Percentiles rank a stretch among this genome's conserved stretches.
Conservation (phyloP, 352 stramenopile species). For the Phytophthora citrophthora region DNA sequence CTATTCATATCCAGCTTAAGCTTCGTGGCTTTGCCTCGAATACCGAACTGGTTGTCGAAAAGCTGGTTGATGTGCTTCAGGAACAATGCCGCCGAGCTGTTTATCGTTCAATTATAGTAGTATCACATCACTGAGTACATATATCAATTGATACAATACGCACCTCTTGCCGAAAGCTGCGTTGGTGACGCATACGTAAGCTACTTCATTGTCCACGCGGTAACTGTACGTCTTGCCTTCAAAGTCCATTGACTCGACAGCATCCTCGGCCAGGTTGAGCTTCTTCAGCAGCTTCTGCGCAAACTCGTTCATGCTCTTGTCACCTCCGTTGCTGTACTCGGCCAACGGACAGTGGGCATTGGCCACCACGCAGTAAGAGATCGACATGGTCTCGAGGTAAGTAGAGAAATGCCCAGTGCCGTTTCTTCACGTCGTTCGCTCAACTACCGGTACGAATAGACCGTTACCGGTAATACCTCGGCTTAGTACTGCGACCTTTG, state of each 20-base stretch:
- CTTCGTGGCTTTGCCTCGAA: slow-evolving; percentile 88
- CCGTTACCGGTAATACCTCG: neutral
- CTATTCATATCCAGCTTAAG: slow-evolving; percentile 89
- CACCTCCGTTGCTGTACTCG: slow-evolving; percentile 82
- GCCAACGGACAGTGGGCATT: slow-evolving; percentile 83
- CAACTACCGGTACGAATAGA: neutral
- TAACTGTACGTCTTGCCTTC: slow-evolving; percentile 89
- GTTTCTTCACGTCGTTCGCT: too few relatives aligned
- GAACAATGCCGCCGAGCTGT: slow-evolving; percentile 80
- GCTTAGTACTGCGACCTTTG: slow-evolving; percentile 28
- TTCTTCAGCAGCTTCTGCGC: slow-evolving; percentile 89
- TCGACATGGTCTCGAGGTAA: slow-evolving; percentile 57
- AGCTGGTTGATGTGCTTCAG: slow-evolving; percentile 87
- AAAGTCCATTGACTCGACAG: slow-evolving; percentile 83
- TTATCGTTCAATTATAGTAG: slow-evolving; percentile 6
- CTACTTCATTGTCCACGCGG: slow-evolving; percentile 83
- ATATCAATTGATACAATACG: neutral
- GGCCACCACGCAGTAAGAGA: slow-evolving; percentile 89
- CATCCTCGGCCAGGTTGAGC: slow-evolving; percentile 74
- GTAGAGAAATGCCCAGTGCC: slow-evolving; percentile 12
- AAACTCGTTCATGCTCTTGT: slow-evolving; percentile 90
- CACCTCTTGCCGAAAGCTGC: slow-evolving; percentile 82
- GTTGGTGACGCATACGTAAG: slow-evolving; percentile 87
- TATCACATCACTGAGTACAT: neutral
- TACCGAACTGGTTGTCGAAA: slow-evolving; percentile 88